phyloP scores from a whole-genome alignment of 768 basidiomycete genomes.

The Suillus occidentalis region DNA sequence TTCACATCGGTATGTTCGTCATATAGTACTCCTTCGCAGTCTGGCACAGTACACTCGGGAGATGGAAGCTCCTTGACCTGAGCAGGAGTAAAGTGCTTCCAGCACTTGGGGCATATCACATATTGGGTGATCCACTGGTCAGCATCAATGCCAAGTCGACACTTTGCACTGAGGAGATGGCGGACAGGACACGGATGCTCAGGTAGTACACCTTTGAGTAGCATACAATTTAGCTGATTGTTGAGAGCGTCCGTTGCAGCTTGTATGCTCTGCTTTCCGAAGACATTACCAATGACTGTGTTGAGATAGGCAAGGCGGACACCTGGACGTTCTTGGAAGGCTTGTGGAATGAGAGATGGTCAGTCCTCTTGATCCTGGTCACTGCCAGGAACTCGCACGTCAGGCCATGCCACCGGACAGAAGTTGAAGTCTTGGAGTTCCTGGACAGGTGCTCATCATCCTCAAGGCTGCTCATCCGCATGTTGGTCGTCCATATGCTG shows the following conservation, averaged over 20 bases:
- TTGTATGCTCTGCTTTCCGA: background rate
- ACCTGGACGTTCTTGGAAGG: background rate
- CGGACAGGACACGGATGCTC: slow-evolving; percentile 8
- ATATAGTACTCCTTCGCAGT: background rate
- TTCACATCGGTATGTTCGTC: background rate
- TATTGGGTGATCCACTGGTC: slow-evolving; percentile 26
- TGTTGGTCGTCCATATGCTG: background rate
- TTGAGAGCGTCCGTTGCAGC: background rate
- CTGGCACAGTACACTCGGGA: background rate
- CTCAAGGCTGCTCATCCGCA: background rate
- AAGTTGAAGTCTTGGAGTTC: background rate
- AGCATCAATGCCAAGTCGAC: slow-evolving; percentile 26
- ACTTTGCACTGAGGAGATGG: slow-evolving; percentile 16
- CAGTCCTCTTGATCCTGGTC: background rate
- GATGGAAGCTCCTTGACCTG: background rate
- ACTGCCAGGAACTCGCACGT: background rate
- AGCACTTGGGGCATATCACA: background rate
- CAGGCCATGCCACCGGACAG: background rate
- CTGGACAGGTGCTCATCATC: background rate
- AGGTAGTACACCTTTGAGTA: slow-evolving; percentile 7
- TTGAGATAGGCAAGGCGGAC: background rate
- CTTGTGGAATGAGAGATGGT: background rate
- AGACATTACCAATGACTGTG: background rate
- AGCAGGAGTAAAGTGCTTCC: background rate
- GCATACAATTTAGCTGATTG: slow-evolving; percentile 5